phyloP scores from a whole-genome alignment of 2,329 filamentous ascomycete genomes.

The Emericellopsis atlantica region DNA sequence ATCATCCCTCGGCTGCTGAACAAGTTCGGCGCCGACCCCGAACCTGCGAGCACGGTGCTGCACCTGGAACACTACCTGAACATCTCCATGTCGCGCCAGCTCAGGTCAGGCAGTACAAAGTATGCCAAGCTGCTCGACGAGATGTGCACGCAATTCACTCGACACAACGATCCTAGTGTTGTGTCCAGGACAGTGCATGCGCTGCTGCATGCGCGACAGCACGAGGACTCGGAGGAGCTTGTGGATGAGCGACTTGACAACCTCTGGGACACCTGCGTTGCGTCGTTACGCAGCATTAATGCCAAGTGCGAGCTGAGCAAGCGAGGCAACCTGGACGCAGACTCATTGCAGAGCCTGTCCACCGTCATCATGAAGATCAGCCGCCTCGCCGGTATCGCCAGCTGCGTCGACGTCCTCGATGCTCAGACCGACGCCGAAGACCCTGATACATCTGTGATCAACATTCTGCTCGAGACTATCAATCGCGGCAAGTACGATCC shows the following conservation, averaged over 20 bases:
- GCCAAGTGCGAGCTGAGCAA: constrained; percentile 58
- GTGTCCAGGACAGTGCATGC: constrained; percentile 73
- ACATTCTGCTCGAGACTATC: constrained; percentile 60
- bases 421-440: constrained; percentile 34
- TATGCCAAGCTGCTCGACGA: constrained; percentile 78
- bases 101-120: constrained; percentile 72
- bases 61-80: constrained; percentile 79
- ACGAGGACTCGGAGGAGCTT: constrained; percentile 78
- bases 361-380: constrained; percentile 69
- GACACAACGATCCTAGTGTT: constrained; percentile 80
- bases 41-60: constrained; percentile 75
- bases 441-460: constrained; percentile 41
- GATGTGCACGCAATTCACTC: constrained; percentile 84
- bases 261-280: constrained; percentile 76
- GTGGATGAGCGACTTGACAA: constrained; percentile 68
- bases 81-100: constrained; percentile 74
- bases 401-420: constrained; percentile 67
- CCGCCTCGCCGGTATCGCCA: constrained; percentile 67
- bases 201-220: constrained; percentile 72
- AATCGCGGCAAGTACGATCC: constrained; percentile 61
- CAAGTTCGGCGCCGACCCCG: constrained; percentile 84
- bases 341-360: constrained; percentile 55
- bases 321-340: constrained; percentile 55
- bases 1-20: constrained; percentile 77
- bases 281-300: constrained; percentile 59